phyloP scores from a whole-genome alignment of 2,329 filamentous ascomycete species.

The Stachybotrys elegans region DNA sequence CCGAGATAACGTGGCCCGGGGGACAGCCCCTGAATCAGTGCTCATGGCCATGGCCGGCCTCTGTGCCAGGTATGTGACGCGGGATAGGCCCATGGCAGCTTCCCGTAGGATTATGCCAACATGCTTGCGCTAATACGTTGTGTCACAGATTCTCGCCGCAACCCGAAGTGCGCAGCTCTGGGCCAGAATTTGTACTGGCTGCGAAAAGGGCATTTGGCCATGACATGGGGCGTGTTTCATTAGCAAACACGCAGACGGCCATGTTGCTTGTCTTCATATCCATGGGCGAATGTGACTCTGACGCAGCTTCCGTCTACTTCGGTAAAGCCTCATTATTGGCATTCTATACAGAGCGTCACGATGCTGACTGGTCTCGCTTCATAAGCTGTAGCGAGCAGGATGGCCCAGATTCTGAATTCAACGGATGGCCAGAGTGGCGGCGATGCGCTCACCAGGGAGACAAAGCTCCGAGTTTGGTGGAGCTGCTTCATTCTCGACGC shows the following conservation, averaged over 20 bases:
- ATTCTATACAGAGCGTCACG: too few species aligned
- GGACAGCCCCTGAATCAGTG: slow-evolving; percentile 9
- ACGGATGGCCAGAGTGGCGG: slow-evolving; percentile 12
- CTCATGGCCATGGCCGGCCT: slow-evolving; percentile 16
- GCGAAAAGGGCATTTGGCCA: slow-evolving; percentile 18
- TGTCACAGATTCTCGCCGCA: slow-evolving; percentile 8
- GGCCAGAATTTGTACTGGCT: slow-evolving; percentile 11
- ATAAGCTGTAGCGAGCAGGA: slow-evolving; percentile 22
- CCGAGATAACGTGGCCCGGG: slow-evolving; percentile 8
- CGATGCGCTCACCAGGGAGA: slow-evolving; percentile 19
- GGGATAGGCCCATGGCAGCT: background rate
- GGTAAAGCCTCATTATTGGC: slow-evolving; percentile 11
- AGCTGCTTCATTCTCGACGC: slow-evolving; percentile 26
- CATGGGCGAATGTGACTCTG: slow-evolving; percentile 20
- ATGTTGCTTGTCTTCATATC: slow-evolving; percentile 26
- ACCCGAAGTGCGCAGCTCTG: slow-evolving; percentile 10
- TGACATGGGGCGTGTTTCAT: slow-evolving; percentile 23
- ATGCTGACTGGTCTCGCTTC: slow-evolving; percentile 1
- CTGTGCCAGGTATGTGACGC: slow-evolving; percentile 13
- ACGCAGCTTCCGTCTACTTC: slow-evolving; percentile 27
- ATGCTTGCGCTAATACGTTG: background rate
- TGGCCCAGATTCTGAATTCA: slow-evolving; percentile 26
- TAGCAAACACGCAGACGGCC: slow-evolving; percentile 28
- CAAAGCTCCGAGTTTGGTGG: slow-evolving; percentile 27
- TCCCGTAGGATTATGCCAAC: background rate